Percentiles rank a stretch among this genome's conserved stretches.
Evolutionary conservation across 441 rosid genomes (phyloP).

Genomic region (Pelargonium citronellum): DNA sequence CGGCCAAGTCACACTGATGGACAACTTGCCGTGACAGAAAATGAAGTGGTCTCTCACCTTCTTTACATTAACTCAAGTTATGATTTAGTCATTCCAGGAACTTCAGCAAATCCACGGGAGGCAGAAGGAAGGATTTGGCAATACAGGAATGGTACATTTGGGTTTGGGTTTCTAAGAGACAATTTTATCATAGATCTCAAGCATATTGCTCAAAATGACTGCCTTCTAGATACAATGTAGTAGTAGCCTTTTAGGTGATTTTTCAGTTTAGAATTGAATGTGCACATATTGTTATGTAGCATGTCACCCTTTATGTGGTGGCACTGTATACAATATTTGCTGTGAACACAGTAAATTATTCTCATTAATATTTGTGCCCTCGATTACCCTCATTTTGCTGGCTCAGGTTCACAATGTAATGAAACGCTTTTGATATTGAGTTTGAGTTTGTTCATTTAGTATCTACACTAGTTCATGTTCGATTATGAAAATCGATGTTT

Average conservation of each 20-base stretch:
- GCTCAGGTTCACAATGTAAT: too few relatives aligned
- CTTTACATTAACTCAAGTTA: slow-evolving; percentile 54
- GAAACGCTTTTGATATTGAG: too few relatives aligned
- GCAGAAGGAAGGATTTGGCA: slow-evolving; percentile 85
- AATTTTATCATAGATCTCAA: slow-evolving; percentile 56
- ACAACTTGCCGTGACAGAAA: slow-evolving; percentile 18
- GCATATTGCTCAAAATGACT: slow-evolving; percentile 51
- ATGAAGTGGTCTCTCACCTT: slow-evolving; percentile 43
- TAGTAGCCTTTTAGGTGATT: neutral
- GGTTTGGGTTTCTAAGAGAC: slow-evolving; percentile 75
- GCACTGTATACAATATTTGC: neutral
- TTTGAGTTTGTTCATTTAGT: too few relatives aligned
- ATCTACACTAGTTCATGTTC: too few relatives aligned
- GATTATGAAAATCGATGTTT: too few relatives aligned
- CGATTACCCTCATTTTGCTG: too few relatives aligned
- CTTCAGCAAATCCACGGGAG: slow-evolving; percentile 32
- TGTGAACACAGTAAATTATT: neutral
- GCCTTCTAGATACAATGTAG: slow-evolving; percentile 42
- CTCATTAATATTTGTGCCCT: neutral
- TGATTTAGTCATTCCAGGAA: slow-evolving; percentile 39
- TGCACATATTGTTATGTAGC: neutral
- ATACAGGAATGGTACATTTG: slow-evolving; percentile 64
- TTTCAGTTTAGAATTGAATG: neutral
- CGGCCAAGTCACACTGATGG: slow-evolving; percentile 25
- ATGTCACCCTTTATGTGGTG: slow-evolving; percentile 2